A percentile compares a stretch with the other conserved stretches of the same genome.
Conservation (phyloP, 2,329 filamentous ascomycete genomes). For the Phyllosticta capitalensis region DNA sequence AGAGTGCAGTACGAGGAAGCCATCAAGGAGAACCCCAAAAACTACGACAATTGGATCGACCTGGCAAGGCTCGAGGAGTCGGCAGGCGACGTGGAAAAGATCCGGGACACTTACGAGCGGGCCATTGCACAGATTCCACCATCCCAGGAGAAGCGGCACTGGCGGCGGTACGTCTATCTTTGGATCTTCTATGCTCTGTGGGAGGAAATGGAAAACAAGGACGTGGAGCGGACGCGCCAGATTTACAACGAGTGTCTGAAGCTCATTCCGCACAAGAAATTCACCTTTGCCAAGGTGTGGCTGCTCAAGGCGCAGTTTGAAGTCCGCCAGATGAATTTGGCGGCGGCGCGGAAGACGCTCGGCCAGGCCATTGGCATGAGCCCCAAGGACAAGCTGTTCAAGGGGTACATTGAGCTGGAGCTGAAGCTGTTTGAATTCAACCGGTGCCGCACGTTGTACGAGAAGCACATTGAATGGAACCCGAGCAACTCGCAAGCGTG, state of each 20-base stretch:
- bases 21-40: constrained; percentile 86
- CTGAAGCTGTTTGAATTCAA: constrained; percentile 90
- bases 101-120: constrained; percentile 88
- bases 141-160: constrained; percentile 92
- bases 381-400: constrained; percentile 91
- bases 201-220: constrained; percentile 80
- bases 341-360: constrained; percentile 74
- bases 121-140: constrained; percentile 93
- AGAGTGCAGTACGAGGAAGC: constrained; percentile 90
- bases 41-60: constrained; percentile 97
- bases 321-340: constrained; percentile 73
- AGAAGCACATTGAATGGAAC: constrained; percentile 92
- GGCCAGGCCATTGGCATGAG: constrained; percentile 88
- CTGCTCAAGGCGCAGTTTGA: constrained; percentile 89
- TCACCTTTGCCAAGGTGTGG: constrained; percentile 97
- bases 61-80: constrained; percentile 85
- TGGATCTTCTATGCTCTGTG: constrained; percentile 97
- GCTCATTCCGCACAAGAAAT: constrained; percentile 88
- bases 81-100: constrained; percentile 69
- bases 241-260: constrained; percentile 85
- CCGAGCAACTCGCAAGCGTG: constrained; percentile 83
- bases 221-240: constrained; percentile 69
- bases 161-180: constrained; percentile 93
- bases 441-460: constrained; percentile 81
- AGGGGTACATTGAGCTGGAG: constrained; percentile 87